These are phyloP conservation scores for Ananas comosus DNA, from an alignment of 176 grass and related monocot genomes.

Conservation along the genomic window DNA sequence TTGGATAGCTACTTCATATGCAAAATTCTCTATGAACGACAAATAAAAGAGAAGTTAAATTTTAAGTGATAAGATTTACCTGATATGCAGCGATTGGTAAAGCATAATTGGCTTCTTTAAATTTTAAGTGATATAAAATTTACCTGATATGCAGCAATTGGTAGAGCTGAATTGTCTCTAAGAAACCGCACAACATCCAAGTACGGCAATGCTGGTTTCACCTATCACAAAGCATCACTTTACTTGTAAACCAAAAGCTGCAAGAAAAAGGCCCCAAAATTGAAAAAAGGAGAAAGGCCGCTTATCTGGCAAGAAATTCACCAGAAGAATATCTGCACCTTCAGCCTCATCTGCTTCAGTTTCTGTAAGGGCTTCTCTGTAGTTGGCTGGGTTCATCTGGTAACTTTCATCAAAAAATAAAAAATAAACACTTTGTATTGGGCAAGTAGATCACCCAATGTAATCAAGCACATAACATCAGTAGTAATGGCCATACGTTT, in stretches of 20 bases:
- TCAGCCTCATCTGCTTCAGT: constrained; percentile 76
- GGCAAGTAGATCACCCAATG: too few species aligned
- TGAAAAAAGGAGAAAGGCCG: background rate
- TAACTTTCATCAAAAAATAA: constrained; percentile 42
- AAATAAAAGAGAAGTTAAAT: background rate
- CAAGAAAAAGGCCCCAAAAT: background rate
- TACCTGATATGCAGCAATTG: constrained; percentile 97
- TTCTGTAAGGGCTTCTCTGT: constrained; percentile 96
- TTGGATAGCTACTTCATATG: too few species aligned
- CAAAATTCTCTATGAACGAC: background rate
- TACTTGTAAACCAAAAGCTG: background rate
- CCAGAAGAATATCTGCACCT: constrained; percentile 92
- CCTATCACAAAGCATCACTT: constrained; percentile 24
- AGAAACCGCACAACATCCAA: constrained; percentile 85
- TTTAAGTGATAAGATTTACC: constrained; percentile 18
- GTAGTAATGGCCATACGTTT: constrained; percentile 51
- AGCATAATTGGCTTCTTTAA: constrained; percentile 37
- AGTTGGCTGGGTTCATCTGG: constrained; percentile 98
- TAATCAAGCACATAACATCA: background rate
- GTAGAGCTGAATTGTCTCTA: constrained; percentile 82
- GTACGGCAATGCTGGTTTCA: constrained; percentile 93
- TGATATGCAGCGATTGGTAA: constrained; percentile 97
- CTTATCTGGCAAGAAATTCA: constrained; percentile 17
- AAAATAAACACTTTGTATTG: constrained; percentile 17
- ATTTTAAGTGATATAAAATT: background rate